These are phyloP conservation scores for Cercospora sojina DNA, from an alignment of 2,329 filamentous ascomycete species.

Conservation along the genomic window DNA sequence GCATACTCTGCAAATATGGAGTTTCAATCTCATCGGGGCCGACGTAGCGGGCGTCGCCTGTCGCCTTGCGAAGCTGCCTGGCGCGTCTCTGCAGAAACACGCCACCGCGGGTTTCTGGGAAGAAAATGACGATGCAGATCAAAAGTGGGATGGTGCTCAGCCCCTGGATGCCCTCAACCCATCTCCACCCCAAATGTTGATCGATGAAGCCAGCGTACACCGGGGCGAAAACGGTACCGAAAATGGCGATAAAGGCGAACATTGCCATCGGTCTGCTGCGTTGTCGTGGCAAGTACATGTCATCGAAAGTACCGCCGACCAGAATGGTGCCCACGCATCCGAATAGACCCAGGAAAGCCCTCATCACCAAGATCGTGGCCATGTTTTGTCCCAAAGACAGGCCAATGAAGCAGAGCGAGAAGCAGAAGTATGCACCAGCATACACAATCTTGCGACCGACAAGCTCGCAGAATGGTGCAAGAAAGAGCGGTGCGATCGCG, in stretches of 20 bases:
- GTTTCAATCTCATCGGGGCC: conserved; percentile 53
- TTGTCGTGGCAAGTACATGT: conserved; percentile 50
- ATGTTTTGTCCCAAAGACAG: conserved; percentile 51
- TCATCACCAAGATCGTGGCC: conserved; percentile 50
- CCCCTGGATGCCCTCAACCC: conserved; percentile 56
- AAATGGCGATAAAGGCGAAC: conserved; percentile 52
- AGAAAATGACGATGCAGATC: conserved; percentile 46
- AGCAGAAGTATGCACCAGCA: conserved; percentile 48
- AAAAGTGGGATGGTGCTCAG: conserved; percentile 52
- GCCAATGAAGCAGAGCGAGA: conserved; percentile 51
- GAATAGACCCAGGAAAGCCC: conserved; percentile 51
- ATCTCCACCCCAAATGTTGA: conserved; percentile 54
- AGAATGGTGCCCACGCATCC: conserved; percentile 53
- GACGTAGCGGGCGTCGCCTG: conserved; percentile 53
- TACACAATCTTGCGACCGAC: conserved; percentile 51
- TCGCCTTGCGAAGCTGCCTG: conserved; percentile 48
- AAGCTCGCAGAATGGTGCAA: conserved; percentile 53
- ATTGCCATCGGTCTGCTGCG: conserved; percentile 50
- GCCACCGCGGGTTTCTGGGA: conserved; percentile 50
- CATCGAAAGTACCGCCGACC: conserved; percentile 52
- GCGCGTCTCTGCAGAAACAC: conserved; percentile 53
- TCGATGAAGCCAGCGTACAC: conserved; percentile 58
- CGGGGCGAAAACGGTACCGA: conserved; percentile 54
- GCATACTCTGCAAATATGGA: conserved; percentile 48
- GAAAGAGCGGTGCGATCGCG: conserved; percentile 49